Evolutionary conservation across 1,284 basidiomycete species (phyloP), one percentile per base, ranked within the genome.

Genomic region (Trichosporon ovoides): DNA sequence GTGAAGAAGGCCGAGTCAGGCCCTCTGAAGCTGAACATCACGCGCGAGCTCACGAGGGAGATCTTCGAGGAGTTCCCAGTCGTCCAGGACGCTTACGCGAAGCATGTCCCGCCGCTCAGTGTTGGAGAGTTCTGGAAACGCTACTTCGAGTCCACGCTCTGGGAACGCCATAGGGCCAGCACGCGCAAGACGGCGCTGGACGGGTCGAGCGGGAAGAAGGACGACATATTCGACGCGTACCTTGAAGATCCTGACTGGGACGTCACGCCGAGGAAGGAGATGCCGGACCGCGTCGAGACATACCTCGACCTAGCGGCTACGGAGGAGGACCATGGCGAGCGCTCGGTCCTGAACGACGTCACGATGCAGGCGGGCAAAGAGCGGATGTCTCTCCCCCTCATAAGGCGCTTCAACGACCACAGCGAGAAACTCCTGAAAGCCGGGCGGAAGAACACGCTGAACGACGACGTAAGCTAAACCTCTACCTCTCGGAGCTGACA

Each of bases 31-130:
- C 43, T 98, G 62, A 85, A 87, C 66, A 87, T 99, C 60, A 95
- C 93, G 2, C 90, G 91, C 7, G 91, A 95, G 74, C 81, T 97
- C 37, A 89, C 95, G 38, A 85, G 89, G 66, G 94, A 98, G 70
- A 92, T 98, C 50, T 98, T 98, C 69, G 93, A 97, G 66, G 94
- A 97, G 79, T 98, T 94, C 71, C 95, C 96, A 2, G 87, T 97
- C 34, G 91, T 98, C 7, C 86, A 87, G 51, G 88, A 86, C 70
- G 94, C 93, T 1, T 97, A 95, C 72, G 87, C 82, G 59, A 93
- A 96, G 70, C 92, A 94, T 66, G 95, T 98, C 0, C 94, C 94
- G 12, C 68, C 38, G 2, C 55, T 97, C 46, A 84, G 85, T 31
- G 91, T 97, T 75, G 86, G 84, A 58, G 86, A 91, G 62, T 99